A percentile compares a stretch with the other conserved stretches of the same genome.
Conservation (phyloP, 768 basidiomycete genomes). For the Psilocybe sp. region DNA sequence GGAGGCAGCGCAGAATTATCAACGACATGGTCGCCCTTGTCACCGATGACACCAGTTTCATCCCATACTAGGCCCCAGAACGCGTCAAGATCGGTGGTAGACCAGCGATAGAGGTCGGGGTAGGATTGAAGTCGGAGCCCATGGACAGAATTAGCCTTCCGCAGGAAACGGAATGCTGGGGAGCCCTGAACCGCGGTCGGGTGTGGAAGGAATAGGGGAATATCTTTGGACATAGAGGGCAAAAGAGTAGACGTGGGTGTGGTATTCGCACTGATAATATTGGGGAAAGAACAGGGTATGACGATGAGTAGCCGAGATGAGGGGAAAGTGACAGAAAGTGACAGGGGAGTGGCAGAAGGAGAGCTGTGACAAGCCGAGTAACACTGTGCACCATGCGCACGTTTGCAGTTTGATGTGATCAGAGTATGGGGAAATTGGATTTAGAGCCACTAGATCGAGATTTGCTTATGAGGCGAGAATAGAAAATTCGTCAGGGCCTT, state of each 20-base stretch:
- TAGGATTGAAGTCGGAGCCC: conserved; percentile 49
- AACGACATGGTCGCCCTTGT: conserved; percentile 60
- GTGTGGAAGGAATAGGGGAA: conserved; percentile 42
- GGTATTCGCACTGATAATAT: no score
- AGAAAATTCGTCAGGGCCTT: background rate
- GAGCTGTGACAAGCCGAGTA: background rate
- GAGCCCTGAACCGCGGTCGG: conserved; percentile 40
- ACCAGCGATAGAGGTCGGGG: conserved; percentile 67
- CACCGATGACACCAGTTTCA: conserved; percentile 54
- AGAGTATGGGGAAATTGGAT: conserved; percentile 23
- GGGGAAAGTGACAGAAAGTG: background rate
- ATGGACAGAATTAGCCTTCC: conserved; percentile 46
- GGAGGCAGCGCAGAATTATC: conserved; percentile 51
- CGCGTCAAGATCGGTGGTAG: conserved; percentile 48
- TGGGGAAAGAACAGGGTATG: no score
- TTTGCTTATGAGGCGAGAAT: conserved; percentile 2
- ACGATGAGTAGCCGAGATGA: background rate
- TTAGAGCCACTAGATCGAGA: conserved; percentile 13
- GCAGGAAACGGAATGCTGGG: conserved; percentile 47
- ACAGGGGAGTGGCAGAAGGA: background rate
- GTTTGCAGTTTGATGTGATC: conserved; percentile 15
- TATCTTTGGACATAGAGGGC: conserved; percentile 11
- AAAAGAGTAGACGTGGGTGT: conserved; percentile 6
- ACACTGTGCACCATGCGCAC: conserved; percentile 19
- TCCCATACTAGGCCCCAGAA: conserved; percentile 84